Base-by-base conservation (phyloP, 2,329 filamentous ascomycete genomes). In the Ophiostoma montium region DNA sequence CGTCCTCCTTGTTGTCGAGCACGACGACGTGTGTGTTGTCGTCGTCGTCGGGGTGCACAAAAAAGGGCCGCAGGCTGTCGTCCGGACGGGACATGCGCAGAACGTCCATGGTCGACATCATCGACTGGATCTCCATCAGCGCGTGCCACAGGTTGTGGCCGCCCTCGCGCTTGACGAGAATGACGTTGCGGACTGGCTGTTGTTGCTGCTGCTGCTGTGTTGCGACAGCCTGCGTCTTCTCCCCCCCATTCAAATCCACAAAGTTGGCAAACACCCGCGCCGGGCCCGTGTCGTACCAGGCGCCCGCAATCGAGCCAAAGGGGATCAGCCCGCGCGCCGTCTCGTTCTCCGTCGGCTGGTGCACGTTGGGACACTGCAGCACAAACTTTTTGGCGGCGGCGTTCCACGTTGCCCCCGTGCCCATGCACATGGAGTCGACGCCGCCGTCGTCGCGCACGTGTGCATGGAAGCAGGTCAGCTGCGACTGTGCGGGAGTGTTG, bases 1-100 rank as follows among this genome's bases (percentile, higher is more conserved):
- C 64, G 21, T 65, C 57, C 9, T 55, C 54, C 36, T 63, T 53
- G 52, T 68, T 65, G 6, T 65, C 49, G 27, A 67, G 52, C 19
- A 68, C 50, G 15, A 53, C 47, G 7, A 66, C 56, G 30, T 56
- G 49, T 2, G 51, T 55, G 36, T 45, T 48, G 31, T 49, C 44
- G 10, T 35, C 8, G 49, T 56, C 53, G 8, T 31, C n/a, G 13
- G 53, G 48, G 31, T 43, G 32, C 3, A 19, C 46, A 42, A 46
- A 46, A 39, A 49, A 42, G 30, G 48, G 31, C 11, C 15, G 5
- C 2, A 9, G 7, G 11, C 27, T 19, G 3, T 27, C 48, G 5
- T 16, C 12, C 3, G 18, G 32, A 11, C 30, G 45, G n/a, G 48
- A 41, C 19, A 54, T 33, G 12, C 55, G 48, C 45, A 56, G 48